These are phyloP conservation scores for Cryphonectria carpinicola DNA, from an alignment of 2,329 filamentous ascomycete genomes.

Conservation along the genomic window DNA sequence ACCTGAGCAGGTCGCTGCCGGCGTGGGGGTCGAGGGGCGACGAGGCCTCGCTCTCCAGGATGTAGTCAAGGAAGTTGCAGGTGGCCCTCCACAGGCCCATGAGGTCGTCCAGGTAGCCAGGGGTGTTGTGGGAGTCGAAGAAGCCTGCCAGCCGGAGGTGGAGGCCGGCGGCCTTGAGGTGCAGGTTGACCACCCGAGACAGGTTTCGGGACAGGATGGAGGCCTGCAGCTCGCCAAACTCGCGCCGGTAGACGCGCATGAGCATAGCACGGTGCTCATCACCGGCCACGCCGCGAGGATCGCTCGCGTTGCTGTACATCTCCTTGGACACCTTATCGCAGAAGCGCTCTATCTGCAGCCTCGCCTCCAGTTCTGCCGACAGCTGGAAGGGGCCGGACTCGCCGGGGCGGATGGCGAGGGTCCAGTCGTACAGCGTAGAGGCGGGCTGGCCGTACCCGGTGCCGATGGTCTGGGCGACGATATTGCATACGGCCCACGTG, in stretches of 20 bases:
- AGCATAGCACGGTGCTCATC: constrained; percentile 70
- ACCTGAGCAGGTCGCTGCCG: constrained; percentile 61
- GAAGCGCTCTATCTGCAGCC: constrained; percentile 74
- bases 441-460: constrained; percentile 84
- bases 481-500: constrained; percentile 85
- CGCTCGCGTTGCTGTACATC: constrained; percentile 77
- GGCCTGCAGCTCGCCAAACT: constrained; percentile 66
- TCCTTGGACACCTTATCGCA: constrained; percentile 78
- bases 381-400: constrained; percentile 64
- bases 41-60: constrained; percentile 54
- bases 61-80: constrained; percentile 68
- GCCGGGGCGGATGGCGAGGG: constrained; percentile 63
- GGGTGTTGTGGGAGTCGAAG: constrained; percentile 75
- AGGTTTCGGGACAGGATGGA: constrained; percentile 62
- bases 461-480: constrained; percentile 80
- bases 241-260: constrained; percentile 67
- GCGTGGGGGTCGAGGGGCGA: constrained; percentile 50
- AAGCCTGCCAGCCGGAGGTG: constrained; percentile 80
- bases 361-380: constrained; percentile 65
- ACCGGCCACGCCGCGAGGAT: constrained; percentile 69
- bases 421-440: constrained; percentile 78
- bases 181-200: constrained; percentile 63
- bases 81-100: constrained; percentile 76
- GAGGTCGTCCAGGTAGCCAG: constrained; percentile 74
- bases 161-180: constrained; percentile 73